phyloP scores from a whole-genome alignment of 2,329 filamentous ascomycete species.

The Fusarium sp. region DNA sequence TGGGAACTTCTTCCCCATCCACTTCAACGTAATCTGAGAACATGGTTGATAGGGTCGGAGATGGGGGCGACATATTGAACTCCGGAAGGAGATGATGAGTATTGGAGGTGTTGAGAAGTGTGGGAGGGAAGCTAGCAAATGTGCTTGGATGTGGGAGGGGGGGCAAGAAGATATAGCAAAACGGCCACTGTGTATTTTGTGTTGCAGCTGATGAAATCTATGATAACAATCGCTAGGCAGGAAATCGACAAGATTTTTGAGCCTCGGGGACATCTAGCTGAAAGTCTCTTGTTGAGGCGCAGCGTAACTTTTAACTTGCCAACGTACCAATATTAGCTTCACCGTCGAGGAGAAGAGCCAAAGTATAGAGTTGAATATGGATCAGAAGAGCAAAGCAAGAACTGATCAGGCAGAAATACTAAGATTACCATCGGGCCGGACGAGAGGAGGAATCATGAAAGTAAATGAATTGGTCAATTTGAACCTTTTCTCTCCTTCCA shows the following conservation, averaged over 20 bases:
- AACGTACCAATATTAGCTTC: not conserved
- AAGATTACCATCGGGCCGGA: not conserved
- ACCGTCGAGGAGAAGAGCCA: too few relatives aligned
- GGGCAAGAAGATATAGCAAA: not conserved
- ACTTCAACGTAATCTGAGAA: not conserved
- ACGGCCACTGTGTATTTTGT: not conserved
- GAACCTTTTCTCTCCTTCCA: not conserved
- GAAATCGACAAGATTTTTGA: not conserved
- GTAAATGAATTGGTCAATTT: not conserved
- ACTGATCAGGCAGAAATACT: not conserved
- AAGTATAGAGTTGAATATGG: not conserved
- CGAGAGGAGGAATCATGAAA: not conserved
- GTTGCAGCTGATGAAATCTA: not conserved
- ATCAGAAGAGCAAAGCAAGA: not conserved
- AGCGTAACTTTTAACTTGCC: not conserved
- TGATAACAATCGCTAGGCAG: not conserved
- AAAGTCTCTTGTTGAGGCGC: not conserved
- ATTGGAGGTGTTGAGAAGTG: not conserved
- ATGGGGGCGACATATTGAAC: not conserved
- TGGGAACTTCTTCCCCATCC: not conserved
- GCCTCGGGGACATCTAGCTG: not conserved
- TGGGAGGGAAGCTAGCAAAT: not conserved
- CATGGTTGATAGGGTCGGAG: not conserved
- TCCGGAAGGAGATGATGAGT: not conserved
- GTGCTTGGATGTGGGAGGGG: not conserved